Evolutionary conservation across 345 rosid species (phyloP).

Genomic region (Excoecaria agallocha): DNA sequence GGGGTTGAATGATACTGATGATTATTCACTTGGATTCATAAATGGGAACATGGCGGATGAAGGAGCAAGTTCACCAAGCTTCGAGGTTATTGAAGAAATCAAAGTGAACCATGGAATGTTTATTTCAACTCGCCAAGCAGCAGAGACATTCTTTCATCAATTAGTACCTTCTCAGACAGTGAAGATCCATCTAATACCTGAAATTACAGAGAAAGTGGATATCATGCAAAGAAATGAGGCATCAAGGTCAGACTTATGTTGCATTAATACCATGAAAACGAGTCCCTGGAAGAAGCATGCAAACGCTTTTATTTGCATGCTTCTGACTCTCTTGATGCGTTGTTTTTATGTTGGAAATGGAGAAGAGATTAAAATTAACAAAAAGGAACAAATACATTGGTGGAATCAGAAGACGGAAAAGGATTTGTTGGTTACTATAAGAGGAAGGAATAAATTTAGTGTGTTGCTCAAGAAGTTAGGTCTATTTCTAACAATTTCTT

Average conservation of each 20-base stretch:
- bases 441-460: constrained; percentile 26
- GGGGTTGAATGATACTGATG: constrained; percentile 45
- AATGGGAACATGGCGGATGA: constrained; percentile 36
- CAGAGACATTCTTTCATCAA: constrained; percentile 80
- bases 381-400: neutral
- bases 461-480: constrained; percentile 51
- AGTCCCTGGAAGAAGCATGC: constrained; percentile 35
- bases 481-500: constrained; percentile 53
- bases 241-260: constrained; percentile 11
- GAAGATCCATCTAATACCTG: constrained; percentile 60
- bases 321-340: constrained; percentile 39
- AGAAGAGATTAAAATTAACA: constrained; percentile 1
- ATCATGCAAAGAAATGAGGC: neutral
- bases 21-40: constrained; percentile 58
- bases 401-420: constrained; percentile 19
- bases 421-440: constrained; percentile 28
- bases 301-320: constrained; percentile 28
- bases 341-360: constrained; percentile 25
- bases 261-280: neutral
- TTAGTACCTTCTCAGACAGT: constrained; percentile 77
- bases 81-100: constrained; percentile 66
- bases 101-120: constrained; percentile 75
- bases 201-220: constrained; percentile 13
- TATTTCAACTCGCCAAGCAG: constrained; percentile 69
- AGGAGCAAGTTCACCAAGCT: constrained; percentile 52